phyloP scores from a whole-genome alignment of 2,329 filamentous ascomycete species.

The Ophiostoma himal-ulmi region DNA sequence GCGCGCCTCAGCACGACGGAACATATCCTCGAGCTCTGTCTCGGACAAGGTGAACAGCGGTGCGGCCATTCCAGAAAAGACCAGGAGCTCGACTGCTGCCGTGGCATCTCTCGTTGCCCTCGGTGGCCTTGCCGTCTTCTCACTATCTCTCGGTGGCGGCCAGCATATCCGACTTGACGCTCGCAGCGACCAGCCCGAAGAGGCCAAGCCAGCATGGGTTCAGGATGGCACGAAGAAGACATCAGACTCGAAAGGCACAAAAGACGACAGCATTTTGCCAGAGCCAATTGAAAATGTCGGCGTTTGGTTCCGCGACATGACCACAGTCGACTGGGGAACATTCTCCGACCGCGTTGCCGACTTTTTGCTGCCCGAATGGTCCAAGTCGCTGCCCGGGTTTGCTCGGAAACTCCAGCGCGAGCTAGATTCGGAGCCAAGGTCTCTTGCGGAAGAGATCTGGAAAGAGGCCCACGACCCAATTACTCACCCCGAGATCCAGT shows the following conservation, averaged over 20 bases:
- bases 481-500: conserved; percentile 80
- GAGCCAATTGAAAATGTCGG: conserved; percentile 4
- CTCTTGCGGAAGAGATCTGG: conserved; percentile 91
- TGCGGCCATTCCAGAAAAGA: neutral
- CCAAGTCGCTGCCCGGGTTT: conserved; percentile 66
- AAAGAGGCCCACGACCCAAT: conserved; percentile 76
- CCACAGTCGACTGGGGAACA: conserved; percentile 50
- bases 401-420: conserved; percentile 80
- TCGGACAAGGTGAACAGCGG: neutral
- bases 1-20: conserved; percentile 5
- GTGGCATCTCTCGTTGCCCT: conserved; percentile 10
- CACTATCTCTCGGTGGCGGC: conserved; percentile 2
- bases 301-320: conserved; percentile 45
- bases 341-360: conserved; percentile 58
- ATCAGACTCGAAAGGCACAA: conserved; percentile 27
- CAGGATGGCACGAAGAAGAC: conserved; percentile 47
- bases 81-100: neutral
- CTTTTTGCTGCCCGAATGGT: conserved; percentile 77
- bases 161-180: conserved; percentile 19
- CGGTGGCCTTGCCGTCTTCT: conserved; percentile 15
- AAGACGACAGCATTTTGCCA: conserved; percentile 39
- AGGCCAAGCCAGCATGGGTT: conserved; percentile 13
- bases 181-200: neutral
- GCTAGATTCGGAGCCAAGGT: conserved; percentile 79
- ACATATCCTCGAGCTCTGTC: neutral